Evolutionary conservation across 148 eudicot species (phyloP).

Genomic region (Vaccinium macrocarpon): DNA sequence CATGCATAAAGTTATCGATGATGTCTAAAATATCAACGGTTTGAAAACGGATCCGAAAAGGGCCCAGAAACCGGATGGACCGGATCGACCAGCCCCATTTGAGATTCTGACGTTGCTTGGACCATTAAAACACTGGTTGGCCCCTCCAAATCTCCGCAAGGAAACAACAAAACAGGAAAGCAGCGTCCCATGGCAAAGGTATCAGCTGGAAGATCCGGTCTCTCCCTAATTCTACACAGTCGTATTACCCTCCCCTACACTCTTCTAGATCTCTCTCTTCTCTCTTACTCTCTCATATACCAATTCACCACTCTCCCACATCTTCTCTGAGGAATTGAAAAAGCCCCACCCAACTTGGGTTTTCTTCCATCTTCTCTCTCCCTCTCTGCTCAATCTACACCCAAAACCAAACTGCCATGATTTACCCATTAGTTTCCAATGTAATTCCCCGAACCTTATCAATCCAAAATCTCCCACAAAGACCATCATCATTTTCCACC

Average conservation of each 20-base stretch:
- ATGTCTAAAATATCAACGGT: too few species aligned
- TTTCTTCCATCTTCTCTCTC: not conserved
- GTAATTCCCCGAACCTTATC: not conserved
- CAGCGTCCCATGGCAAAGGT: not conserved
- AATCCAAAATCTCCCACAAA: slow-evolving; percentile 8
- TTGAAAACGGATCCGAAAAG: too few species aligned
- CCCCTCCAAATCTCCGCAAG: slow-evolving; percentile 25
- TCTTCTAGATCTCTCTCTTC: slow-evolving; percentile 29
- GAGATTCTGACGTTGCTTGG: too few species aligned
- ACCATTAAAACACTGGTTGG: not conserved
- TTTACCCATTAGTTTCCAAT: slow-evolving; percentile 20
- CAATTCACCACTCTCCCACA: not conserved
- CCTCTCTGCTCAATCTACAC: not conserved
- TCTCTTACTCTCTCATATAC: not conserved
- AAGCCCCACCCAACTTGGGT: not conserved
- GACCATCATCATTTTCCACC: slow-evolving; percentile 6
- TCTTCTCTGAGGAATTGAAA: not conserved
- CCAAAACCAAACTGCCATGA: not conserved
- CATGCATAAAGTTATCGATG: too few species aligned
- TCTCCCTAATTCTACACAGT: not conserved
- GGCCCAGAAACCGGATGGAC: too few species aligned
- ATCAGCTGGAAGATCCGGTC: not conserved
- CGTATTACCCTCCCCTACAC: not conserved
- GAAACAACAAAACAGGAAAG: not conserved
- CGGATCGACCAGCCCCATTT: too few species aligned